These are phyloP conservation scores for Forsythia viridissima DNA, from an alignment of 257 asterid species.

Conservation along the genomic window DNA sequence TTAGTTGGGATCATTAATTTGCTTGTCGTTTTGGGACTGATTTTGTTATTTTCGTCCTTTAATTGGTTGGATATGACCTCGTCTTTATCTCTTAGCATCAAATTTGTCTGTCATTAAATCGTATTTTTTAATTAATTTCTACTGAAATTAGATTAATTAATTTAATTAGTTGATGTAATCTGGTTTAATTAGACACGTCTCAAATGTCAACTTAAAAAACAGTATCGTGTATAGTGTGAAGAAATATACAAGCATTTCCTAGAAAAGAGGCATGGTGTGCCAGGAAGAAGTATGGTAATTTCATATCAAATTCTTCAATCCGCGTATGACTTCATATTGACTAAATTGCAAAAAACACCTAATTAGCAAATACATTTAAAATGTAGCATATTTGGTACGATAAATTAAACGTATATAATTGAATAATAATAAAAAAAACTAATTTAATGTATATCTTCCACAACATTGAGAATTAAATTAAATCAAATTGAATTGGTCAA, in stretches of 20 bases:
- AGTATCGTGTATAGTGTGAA: too few species aligned
- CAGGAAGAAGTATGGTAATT: neutral
- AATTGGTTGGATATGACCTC: neutral
- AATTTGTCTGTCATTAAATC: neutral
- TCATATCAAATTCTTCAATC: neutral
- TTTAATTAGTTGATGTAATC: neutral
- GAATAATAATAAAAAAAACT: too few species aligned
- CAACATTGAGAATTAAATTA: too few species aligned
- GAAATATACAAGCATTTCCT: neutral
- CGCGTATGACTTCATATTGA: too few species aligned
- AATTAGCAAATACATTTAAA: too few species aligned
- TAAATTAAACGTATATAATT: too few species aligned
- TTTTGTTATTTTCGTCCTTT: neutral
- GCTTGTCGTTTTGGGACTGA: neutral
- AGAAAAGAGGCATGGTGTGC: neutral
- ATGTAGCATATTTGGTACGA: too few species aligned
- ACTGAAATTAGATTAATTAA: neutral
- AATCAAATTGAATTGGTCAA: neutral
- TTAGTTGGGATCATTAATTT: neutral
- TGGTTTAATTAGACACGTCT: neutral
- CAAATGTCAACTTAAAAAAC: neutral
- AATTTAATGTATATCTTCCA: neutral
- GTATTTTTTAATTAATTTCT: neutral
- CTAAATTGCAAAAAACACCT: too few species aligned
- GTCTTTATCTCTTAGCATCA: neutral